A percentile compares a stretch with the other conserved stretches of the same genome.
phyloP scores from a whole-genome alignment of 73 alveolate genomes.

The Symbiodinium pilosum region DNA sequence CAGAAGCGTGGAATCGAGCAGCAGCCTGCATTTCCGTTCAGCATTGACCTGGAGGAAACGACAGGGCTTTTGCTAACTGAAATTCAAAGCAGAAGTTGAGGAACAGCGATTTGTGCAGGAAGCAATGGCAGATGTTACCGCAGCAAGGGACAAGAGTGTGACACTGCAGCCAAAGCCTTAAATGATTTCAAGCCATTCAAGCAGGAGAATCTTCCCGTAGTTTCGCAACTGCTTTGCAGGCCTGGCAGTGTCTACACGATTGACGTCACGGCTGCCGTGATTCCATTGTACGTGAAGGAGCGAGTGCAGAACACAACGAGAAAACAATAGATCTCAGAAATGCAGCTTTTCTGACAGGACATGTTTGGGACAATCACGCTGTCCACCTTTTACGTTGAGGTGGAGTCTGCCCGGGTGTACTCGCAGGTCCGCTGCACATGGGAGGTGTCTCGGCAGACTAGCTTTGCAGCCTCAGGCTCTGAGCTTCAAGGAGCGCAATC shows the following conservation, averaged over 20 bases:
- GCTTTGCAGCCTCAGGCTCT: conserved; percentile 17
- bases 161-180: not conserved
- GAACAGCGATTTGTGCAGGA: not conserved
- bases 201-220: no score
- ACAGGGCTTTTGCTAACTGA: no score
- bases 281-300: conserved; percentile 46
- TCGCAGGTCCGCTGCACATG: not conserved
- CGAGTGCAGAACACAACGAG: not conserved
- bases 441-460: not conserved
- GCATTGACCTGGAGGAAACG: conserved; percentile 38
- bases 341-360: conserved; percentile 12
- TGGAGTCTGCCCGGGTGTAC: conserved; percentile 54
- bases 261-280: conserved; percentile 45
- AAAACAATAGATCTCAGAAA: not conserved
- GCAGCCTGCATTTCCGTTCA: conserved; percentile 68
- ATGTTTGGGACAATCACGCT: conserved; percentile 9
- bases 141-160: conserved; percentile 44
- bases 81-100: not conserved
- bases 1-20: conserved; percentile 21
- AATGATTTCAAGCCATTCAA: no score
- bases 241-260: conserved; percentile 29
- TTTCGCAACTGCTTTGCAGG: no score
- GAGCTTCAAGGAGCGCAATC: conserved; percentile 64
- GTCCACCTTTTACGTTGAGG: conserved; percentile 51
- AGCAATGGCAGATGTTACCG: conserved; percentile 68